These are phyloP conservation scores for Colletotrichum brevisporum DNA, from an alignment of 2,329 filamentous ascomycete species.

Conservation along the genomic window DNA sequence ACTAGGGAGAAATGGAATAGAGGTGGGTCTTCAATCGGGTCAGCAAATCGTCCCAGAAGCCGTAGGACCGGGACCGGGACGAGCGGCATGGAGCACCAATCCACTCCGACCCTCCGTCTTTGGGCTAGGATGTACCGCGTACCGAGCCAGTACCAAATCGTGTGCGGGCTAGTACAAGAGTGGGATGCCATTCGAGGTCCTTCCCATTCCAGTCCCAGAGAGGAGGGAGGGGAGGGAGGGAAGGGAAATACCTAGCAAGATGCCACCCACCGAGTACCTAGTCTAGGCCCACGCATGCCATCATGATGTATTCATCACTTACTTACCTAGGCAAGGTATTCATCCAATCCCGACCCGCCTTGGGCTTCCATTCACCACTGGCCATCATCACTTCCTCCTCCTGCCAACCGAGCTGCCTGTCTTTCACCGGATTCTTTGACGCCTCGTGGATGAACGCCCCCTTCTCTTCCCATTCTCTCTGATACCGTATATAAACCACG, in stretches of 20 bases:
- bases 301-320: background rate
- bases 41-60: conserved; percentile 27
- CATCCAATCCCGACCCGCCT: too few relatives aligned
- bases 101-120: conserved; percentile 11
- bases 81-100: conserved; percentile 5
- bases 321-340: too few relatives aligned
- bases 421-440: background rate
- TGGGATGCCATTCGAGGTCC: conserved; percentile 26
- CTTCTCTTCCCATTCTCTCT: too few relatives aligned
- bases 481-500: background rate
- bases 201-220: conserved; percentile 1
- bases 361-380: too few relatives aligned
- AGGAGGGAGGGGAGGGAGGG: background rate
- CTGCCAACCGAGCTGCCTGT: background rate
- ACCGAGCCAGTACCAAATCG: conserved; percentile 9
- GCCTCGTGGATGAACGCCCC: too few relatives aligned
- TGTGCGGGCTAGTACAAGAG: conserved; percentile 17
- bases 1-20: background rate
- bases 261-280: background rate
- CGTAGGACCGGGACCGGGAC: background rate
- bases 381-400: background rate
- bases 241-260: background rate
- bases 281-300: background rate
- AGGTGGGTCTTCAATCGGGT: conserved; percentile 8
- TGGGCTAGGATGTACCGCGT: background rate